A percentile compares a stretch with the other conserved stretches of the same genome.
Evolutionary conservation across 768 basidiomycete genomes (phyloP).

Genomic region (Lactarius hatsudake): DNA sequence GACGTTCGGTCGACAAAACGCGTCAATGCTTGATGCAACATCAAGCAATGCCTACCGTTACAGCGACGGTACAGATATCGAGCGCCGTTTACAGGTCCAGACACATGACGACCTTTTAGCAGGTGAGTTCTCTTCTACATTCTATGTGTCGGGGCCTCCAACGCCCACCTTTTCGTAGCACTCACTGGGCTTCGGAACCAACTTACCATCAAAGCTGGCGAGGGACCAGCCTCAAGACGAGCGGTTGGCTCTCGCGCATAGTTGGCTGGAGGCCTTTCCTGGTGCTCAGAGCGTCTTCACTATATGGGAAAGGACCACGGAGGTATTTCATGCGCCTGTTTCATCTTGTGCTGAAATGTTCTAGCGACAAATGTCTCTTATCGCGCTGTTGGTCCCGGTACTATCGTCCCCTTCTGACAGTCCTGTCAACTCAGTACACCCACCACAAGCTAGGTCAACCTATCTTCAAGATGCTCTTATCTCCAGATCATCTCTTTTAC

Average conservation of each 20-base stretch:
- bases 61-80: constrained; percentile 17
- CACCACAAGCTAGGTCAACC: constrained; percentile 62
- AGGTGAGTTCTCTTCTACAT: constrained; percentile 24
- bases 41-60: constrained; percentile 8
- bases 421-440: constrained; percentile 67
- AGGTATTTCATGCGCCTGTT: constrained; percentile 38
- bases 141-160: not conserved
- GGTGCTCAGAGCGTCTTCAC: constrained; percentile 60
- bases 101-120: constrained; percentile 24
- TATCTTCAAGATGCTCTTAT: constrained; percentile 59
- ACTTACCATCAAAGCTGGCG: constrained; percentile 49
- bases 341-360: constrained; percentile 8
- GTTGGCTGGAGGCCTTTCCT: constrained; percentile 59
- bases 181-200: constrained; percentile 61
- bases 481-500: constrained; percentile 50
- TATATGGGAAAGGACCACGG: constrained; percentile 54
- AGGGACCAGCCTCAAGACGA: constrained; percentile 54
- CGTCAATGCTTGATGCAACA: constrained; percentile 28
- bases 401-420: constrained; percentile 57
- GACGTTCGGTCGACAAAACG: constrained; percentile 29
- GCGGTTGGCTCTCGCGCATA: constrained; percentile 54
- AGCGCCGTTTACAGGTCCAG: constrained; percentile 26
- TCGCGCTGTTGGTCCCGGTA: constrained; percentile 47
- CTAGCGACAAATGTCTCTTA: constrained; percentile 46
- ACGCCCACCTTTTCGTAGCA: constrained; percentile 31